phyloP scores from a whole-genome alignment of 2,329 filamentous ascomycete species.

The Colletotrichum magnum region DNA sequence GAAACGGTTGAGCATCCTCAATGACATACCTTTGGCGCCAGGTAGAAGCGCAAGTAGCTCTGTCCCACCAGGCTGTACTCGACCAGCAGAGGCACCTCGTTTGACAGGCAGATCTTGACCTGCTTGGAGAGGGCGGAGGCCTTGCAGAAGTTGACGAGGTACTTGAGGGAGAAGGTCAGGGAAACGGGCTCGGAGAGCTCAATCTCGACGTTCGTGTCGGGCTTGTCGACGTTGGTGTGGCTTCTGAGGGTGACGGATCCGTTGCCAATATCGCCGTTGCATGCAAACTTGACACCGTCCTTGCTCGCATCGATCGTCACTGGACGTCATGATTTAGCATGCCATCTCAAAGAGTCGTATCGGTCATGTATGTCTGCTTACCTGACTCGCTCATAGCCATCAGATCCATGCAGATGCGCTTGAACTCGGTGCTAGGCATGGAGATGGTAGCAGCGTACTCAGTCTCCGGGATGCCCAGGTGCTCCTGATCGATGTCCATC shows the following conservation, averaged over 20 bases:
- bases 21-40: constrained; percentile 88
- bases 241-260: constrained; percentile 92
- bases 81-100: constrained; percentile 95
- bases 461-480: constrained; percentile 98
- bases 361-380: constrained; percentile 60
- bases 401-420: constrained; percentile 94
- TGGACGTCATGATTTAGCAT: constrained; percentile 51
- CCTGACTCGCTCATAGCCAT: constrained; percentile 95
- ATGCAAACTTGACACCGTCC: constrained; percentile 96
- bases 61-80: constrained; percentile 87
- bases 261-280: constrained; percentile 94
- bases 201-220: constrained; percentile 87
- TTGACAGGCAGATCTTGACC: constrained; percentile 94
- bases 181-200: constrained; percentile 92
- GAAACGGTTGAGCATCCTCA: neutral
- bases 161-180: constrained; percentile 98
- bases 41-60: constrained; percentile 96
- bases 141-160: constrained; percentile 99
- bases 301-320: constrained; percentile 97
- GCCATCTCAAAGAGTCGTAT: no score
- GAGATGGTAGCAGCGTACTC: constrained; percentile 93
- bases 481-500: constrained; percentile 99
- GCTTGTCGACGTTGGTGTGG: constrained; percentile 91
- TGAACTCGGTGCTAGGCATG: constrained; percentile 92
- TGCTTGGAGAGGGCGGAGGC: constrained; percentile 84